A percentile compares a stretch with the other conserved stretches of the same genome.
phyloP scores from a whole-genome alignment of 306 rosid genomes.

The Quillaja saponaria region DNA sequence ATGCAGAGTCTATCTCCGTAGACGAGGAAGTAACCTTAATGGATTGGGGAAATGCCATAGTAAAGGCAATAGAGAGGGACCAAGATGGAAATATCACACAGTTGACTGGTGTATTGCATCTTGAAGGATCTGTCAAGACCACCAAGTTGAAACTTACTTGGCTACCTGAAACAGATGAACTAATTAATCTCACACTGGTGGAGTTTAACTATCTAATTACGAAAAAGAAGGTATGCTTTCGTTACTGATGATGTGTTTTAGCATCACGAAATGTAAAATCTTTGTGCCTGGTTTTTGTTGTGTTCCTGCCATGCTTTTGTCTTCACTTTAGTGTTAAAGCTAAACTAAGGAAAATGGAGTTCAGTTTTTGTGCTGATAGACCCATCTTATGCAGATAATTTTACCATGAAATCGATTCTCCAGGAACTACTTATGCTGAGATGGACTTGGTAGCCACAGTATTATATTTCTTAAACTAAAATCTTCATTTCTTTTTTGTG shows the following conservation, averaged over 20 bases:
- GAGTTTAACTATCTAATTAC: slow-evolving; percentile 88
- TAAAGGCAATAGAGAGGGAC: slow-evolving; percentile 67
- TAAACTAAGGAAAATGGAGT: neutral
- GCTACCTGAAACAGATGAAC: slow-evolving; percentile 78
- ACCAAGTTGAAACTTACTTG: slow-evolving; percentile 92
- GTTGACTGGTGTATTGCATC: slow-evolving; percentile 78
- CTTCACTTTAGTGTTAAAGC: slow-evolving; percentile 20
- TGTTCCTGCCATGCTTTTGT: slow-evolving; percentile 5
- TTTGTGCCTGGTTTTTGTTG: slow-evolving; percentile 14
- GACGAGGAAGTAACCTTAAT: slow-evolving; percentile 87
- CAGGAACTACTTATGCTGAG: too few species aligned
- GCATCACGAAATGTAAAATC: neutral
- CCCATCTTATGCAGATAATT: too few species aligned
- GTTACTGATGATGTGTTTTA: slow-evolving; percentile 2
- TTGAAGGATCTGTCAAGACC: slow-evolving; percentile 88
- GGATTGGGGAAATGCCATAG: slow-evolving; percentile 98
- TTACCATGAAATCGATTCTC: too few species aligned
- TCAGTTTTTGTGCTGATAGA: too few species aligned
- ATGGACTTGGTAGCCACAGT: too few species aligned
- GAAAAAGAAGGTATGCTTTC: slow-evolving; percentile 78
- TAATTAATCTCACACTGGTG: slow-evolving; percentile 66
- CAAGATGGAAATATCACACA: slow-evolving; percentile 63
- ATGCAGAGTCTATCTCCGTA: slow-evolving; percentile 58
- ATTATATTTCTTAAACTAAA: too few species aligned
- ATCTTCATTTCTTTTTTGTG: too few species aligned